These are phyloP conservation scores for Papilionanthe hybrid DNA, from an alignment of 116 monocot species.

Conservation along the genomic window DNA sequence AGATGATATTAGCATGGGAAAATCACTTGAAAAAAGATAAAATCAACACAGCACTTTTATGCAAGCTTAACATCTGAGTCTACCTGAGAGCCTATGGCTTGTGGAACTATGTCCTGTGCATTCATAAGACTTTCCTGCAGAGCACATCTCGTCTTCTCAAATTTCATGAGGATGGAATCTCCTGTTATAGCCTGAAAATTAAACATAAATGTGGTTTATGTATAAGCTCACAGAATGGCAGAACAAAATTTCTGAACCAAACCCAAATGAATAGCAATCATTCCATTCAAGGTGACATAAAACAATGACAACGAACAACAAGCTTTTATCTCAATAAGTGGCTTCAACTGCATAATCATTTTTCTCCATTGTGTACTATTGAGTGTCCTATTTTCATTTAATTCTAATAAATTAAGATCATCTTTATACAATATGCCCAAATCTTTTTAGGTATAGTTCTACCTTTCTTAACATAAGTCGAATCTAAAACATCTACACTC, in stretches of 20 bases:
- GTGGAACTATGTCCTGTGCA: conserved; percentile 29
- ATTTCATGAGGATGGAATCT: conserved; percentile 39
- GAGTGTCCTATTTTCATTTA: no score
- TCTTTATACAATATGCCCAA: no score
- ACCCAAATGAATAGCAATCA: neutral
- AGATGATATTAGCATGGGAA: neutral
- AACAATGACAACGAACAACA: no score
- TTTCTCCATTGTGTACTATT: no score
- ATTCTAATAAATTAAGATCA: no score
- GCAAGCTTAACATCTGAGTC: neutral
- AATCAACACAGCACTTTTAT: neutral
- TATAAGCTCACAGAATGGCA: neutral
- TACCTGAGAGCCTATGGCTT: conserved; percentile 39
- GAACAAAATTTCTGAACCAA: neutral
- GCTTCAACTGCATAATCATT: no score
- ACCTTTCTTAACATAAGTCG: no score
- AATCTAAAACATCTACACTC: no score
- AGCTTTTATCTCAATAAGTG: no score
- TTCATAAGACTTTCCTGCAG: conserved; percentile 35
- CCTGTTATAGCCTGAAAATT: conserved; percentile 36
- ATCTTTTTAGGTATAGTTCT: no score
- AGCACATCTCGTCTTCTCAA: conserved; percentile 37
- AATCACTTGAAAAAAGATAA: neutral
- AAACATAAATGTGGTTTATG: neutral
- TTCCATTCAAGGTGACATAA: neutral